Evolutionary conservation across 73 alveolate genomes (phyloP), one percentile per base, ranked within the genome.

Genomic region (Paramecium sonneborni): DNA sequence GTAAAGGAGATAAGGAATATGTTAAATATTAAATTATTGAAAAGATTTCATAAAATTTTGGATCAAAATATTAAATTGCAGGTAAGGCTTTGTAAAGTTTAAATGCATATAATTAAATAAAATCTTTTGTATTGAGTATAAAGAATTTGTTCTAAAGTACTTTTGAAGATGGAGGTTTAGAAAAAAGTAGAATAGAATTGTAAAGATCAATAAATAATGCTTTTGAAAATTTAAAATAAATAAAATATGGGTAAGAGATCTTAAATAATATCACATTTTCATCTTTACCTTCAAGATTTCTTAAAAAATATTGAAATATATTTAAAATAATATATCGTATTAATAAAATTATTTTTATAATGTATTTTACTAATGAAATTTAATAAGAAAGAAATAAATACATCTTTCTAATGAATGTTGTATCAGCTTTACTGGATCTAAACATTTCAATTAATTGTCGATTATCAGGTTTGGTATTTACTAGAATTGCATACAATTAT

Each of bases 401-500:
- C 76, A 79, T 79, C 7, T 79, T 79, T 44, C 72, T 79, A 8
- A 79, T 79, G 90, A 79, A 79, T 26, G 74, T 79, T 24, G 74
- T 79, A 8, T 79, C 90, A 20, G 90, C 90, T 46, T 20, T 79
- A 20, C 41, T 43, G 23, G 74, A 79, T 79, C 14, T 79, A 24
- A 43, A 79, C 26, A 20, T 79, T 20, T 24, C 76, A 11, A 30
- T 23, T 12, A 79, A 79, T 43, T 41, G 90, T 11, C 6, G 9
- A 23, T 44, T 79, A n/a, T 20, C 62, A 21, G 43, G 90, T 4
- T 14, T 79, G 3, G 74, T 79, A 14, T 79, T 79, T 9, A 43
- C 37, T 23, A 79, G 90, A 79, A n/a, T 79, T 34, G 76, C 90
- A 43, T 79, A 79, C 24, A 79, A 79, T 79, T 79, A 44, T 44